Percentiles rank a stretch among this genome's conserved stretches.
phyloP scores from a whole-genome alignment of 768 basidiomycete genomes.

The Russula virescens region DNA sequence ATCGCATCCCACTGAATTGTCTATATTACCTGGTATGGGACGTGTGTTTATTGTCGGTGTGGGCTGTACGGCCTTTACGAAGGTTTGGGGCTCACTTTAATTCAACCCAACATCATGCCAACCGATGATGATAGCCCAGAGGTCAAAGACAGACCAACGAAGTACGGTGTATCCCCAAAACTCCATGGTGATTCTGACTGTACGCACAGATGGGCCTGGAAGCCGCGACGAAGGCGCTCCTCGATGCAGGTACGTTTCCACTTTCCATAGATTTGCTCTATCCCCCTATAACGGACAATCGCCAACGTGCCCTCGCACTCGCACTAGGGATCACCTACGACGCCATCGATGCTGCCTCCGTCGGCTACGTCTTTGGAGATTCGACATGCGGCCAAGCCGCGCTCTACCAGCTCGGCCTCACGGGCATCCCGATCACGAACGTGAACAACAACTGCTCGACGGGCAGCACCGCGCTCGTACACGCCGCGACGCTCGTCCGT shows the following conservation, averaged over 20 bases:
- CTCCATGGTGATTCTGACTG: neutral
- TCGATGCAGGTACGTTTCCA: conserved; percentile 61
- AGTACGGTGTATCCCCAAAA: conserved; percentile 35
- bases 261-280: neutral
- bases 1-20: too few species aligned
- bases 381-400: conserved; percentile 77
- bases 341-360: conserved; percentile 62
- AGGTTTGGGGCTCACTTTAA: conserved; percentile 38
- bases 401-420: conserved; percentile 78
- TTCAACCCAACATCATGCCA: neutral
- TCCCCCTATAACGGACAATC: neutral
- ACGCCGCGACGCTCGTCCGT: conserved; percentile 66
- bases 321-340: conserved; percentile 75
- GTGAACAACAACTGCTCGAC: conserved; percentile 89
- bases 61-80: conserved; percentile 74
- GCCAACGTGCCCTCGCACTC: too few species aligned
- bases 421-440: conserved; percentile 77
- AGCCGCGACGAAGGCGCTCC: conserved; percentile 78
- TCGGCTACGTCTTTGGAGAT: conserved; percentile 76
- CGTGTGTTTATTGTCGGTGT: conserved; percentile 57
- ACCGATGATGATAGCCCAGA: conserved; percentile 46
- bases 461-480: conserved; percentile 70
- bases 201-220: conserved; percentile 71
- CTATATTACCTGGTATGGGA: neutral
- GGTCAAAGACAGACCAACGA: conserved; percentile 65